These are phyloP conservation scores for Isatis lusitanica DNA, from an alignment of 441 rosid genomes.

Conservation along the genomic window DNA sequence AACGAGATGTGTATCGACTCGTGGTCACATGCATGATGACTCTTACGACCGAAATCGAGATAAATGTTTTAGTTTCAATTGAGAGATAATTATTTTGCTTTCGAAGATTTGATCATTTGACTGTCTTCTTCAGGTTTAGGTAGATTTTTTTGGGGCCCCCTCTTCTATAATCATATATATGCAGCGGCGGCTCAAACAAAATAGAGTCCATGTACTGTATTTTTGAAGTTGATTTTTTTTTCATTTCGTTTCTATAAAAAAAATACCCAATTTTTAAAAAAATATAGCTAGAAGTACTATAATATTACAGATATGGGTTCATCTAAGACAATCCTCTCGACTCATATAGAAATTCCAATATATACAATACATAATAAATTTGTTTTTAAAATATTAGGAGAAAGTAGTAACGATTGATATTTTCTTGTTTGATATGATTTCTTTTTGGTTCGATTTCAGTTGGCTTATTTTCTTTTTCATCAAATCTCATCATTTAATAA, in stretches of 20 bases:
- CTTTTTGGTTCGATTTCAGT: neutral
- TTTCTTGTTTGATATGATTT: neutral
- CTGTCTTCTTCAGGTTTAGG: neutral
- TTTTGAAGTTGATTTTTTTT: no score
- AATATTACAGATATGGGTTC: no score
- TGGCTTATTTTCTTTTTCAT: neutral
- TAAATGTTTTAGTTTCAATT: neutral
- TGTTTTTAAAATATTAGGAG: neutral
- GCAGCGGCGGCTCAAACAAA: no score
- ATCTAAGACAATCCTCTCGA: neutral
- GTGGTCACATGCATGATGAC: constrained; percentile 5
- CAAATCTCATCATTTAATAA: neutral
- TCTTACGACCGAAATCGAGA: neutral
- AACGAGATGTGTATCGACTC: constrained; percentile 20
- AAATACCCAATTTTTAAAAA: no score
- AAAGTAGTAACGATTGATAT: neutral
- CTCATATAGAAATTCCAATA: neutral
- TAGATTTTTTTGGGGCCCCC: neutral
- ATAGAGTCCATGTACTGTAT: no score
- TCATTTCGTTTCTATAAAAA: no score
- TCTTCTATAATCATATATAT: neutral
- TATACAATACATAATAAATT: neutral
- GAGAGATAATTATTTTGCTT: neutral
- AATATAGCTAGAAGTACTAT: no score
- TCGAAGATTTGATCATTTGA: neutral